Base-by-base conservation (phyloP, 805 yeast species). In the Saturnispora besseyi region DNA sequence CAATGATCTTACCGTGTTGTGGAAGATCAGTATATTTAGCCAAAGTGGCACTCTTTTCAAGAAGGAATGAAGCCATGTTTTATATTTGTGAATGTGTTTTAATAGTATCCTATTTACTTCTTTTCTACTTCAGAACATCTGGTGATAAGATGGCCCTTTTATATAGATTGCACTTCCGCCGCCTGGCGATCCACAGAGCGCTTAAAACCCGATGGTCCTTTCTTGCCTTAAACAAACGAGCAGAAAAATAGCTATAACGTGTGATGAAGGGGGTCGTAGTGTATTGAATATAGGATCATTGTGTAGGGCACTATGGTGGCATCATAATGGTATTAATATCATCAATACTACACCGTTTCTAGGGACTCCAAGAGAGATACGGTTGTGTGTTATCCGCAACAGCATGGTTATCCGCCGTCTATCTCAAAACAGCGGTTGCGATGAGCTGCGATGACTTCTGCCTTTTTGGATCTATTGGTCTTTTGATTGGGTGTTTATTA, bases 1-100 rank as follows among this genome's bases (percentile, higher is more conserved):
- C 99, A 59, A 93, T 77, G 57, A 91, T 76, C 63, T 76, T 77
- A 57, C 96, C 96, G 60, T 81, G 77, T 76, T 90, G 97, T 69
- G 82, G 84, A 61, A 93, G 78, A 60, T 78, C 84, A 56, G 85
- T 66, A 66, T 91, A 91, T 74, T 90, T 91, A 64, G 81, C 77
- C 64, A 91, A 76, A 55, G 87, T 84, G 54, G 83, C 78, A 50
- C 96, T 83, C 75, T 88, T 86, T 69, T 78, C 81, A 53, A 77
- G 68, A 31, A 54, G 41, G 34, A 26, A 48, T 53, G 54, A 45
- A n/a, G 46, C 46, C 50, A 47, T 47, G 13, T 29, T 46, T n/a
- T 21, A 6, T 15, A 33, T 18, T n/a, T 36, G 15, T 36, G 26
- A 15, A 18, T 36, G 18, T 36, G 15, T 21, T 12, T 15, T 36